Evolutionary conservation across 2,329 filamentous ascomycete species (phyloP).

Genomic region (Cercospora beticola): DNA sequence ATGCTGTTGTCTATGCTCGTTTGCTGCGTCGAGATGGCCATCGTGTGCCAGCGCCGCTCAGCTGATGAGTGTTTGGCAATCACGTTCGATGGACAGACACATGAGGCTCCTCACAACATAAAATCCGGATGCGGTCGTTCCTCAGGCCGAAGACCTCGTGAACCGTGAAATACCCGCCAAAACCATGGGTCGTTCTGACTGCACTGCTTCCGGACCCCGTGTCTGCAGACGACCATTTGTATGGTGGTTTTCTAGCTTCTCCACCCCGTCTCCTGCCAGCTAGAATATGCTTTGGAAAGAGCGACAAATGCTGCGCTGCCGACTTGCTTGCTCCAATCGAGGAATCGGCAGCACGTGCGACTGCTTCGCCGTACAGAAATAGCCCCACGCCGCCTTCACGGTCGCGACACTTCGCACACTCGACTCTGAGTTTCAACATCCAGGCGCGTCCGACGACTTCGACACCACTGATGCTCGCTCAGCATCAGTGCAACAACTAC

Average conservation of each 20-base stretch:
- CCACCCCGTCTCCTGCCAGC: background rate
- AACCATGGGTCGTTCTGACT: background rate
- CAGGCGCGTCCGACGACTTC: background rate
- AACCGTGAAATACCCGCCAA: background rate
- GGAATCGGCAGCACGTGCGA: background rate
- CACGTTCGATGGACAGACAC: background rate
- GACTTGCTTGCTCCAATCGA: background rate
- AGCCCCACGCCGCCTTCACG: background rate
- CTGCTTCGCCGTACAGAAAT: background rate
- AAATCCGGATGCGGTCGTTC: constrained; percentile 8
- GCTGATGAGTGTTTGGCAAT: background rate
- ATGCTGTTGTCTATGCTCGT: background rate
- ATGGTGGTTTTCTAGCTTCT: background rate
- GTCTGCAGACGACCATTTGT: background rate
- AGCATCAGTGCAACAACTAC: background rate
- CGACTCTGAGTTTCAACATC: background rate
- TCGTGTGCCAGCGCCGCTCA: background rate
- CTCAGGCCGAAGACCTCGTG: background rate
- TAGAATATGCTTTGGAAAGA: background rate
- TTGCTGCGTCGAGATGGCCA: background rate
- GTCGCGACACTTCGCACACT: background rate
- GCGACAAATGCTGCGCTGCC: background rate
- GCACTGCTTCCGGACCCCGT: background rate
- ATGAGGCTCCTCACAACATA: background rate
- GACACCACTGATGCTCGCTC: background rate